Evolutionary conservation across 2,329 filamentous ascomycete genomes (phyloP).

Genomic region (Alternaria consortialis): DNA sequence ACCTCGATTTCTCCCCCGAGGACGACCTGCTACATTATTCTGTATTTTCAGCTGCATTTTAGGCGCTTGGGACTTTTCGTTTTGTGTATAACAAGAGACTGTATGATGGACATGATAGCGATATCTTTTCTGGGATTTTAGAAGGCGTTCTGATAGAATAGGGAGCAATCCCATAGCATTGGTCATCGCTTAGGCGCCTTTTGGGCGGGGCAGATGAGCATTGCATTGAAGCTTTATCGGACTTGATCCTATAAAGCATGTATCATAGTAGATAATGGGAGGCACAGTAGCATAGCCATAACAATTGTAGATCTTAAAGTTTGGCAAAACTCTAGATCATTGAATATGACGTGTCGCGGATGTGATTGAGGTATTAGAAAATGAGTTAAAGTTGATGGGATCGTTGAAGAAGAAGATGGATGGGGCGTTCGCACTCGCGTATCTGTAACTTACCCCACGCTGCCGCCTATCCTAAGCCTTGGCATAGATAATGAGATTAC

Average conservation of each 20-base stretch:
- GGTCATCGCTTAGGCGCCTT: neutral
- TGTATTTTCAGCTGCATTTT: slow-evolving; percentile 20
- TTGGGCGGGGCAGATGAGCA: slow-evolving; percentile 9
- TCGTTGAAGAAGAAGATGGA: neutral
- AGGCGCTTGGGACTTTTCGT: slow-evolving; percentile 23
- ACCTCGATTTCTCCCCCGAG: neutral
- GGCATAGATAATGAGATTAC: slow-evolving; percentile 36
- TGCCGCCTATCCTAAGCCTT: slow-evolving; percentile 23
- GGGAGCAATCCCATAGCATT: slow-evolving; percentile 11
- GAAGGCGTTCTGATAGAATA: slow-evolving; percentile 18
- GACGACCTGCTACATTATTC: slow-evolving; percentile 14
- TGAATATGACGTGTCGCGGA: neutral
- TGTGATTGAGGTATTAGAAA: neutral
- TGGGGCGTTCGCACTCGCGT: slow-evolving; percentile 1
- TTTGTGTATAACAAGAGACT: slow-evolving; percentile 22
- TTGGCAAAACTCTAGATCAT: neutral
- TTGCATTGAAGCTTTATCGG: slow-evolving; percentile 3
- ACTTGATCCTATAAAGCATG: slow-evolving; percentile 6
- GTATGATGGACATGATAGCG: slow-evolving; percentile 19
- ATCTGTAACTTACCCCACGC: slow-evolving; percentile 25
- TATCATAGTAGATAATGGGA: slow-evolving; percentile 4
- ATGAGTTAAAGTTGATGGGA: neutral
- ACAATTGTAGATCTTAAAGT: neutral
- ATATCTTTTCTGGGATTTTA: slow-evolving; percentile 22
- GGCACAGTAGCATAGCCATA: neutral